Percentiles rank a stretch among this genome's conserved stretches.
Conservation (phyloP, 2,329 filamentous ascomycete species). For the Graphiopsis chlorocephala region DNA sequence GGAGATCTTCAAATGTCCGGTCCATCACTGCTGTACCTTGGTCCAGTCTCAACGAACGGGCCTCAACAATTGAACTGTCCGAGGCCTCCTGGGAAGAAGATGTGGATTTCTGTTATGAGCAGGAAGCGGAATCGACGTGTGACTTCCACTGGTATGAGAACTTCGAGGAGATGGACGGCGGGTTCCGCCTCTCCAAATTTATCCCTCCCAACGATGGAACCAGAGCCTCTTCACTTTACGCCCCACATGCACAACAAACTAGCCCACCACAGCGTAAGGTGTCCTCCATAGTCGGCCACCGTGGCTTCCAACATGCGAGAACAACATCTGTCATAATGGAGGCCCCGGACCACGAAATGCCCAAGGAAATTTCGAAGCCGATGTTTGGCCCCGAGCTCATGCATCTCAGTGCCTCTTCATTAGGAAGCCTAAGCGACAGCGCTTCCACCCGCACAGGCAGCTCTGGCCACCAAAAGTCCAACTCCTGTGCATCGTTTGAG, state of each 20-base stretch:
- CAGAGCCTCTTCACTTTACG: background rate
- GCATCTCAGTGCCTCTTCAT: background rate
- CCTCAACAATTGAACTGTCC: background rate
- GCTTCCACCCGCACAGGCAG: constrained; percentile 24
- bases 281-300: constrained; percentile 32
- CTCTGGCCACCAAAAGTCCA: constrained; percentile 27
- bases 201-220: background rate
- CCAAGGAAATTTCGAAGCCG: background rate
- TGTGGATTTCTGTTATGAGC: constrained; percentile 61
- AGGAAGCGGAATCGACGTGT: constrained; percentile 59
- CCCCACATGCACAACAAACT: background rate
- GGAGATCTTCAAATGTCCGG: background rate
- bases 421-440: constrained; percentile 8
- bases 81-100: constrained; percentile 55
- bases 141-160: constrained; percentile 57
- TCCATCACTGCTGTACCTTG: background rate
- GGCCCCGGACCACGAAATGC: constrained; percentile 8
- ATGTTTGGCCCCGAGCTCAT: constrained; percentile 8
- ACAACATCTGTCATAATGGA: constrained; percentile 21
- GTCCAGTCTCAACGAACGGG: background rate
- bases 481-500: constrained; percentile 29
- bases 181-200: constrained; percentile 9
- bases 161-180: background rate
- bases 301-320: constrained; percentile 32
- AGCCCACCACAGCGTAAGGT: constrained; percentile 20